Conservation (phyloP, 345 rosid species). For the Iberis pinnata region DNA sequence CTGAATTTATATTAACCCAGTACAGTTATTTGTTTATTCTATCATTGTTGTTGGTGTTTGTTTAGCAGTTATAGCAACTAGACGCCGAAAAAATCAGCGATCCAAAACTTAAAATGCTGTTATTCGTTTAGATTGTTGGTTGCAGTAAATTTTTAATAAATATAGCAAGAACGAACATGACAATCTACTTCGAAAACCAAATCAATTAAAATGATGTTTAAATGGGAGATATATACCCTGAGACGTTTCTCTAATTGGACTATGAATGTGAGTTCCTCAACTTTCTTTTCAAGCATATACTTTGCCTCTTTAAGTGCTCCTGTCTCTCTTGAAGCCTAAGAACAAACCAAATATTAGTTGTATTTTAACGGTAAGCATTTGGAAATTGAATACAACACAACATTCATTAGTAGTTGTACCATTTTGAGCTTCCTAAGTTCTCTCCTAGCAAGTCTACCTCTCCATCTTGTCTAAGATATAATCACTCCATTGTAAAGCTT, state of each 20-base stretch:
- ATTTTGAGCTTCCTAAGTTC: constrained; percentile 74
- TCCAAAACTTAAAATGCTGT: too few species aligned
- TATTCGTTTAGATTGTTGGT: too few species aligned
- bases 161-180: too few species aligned
- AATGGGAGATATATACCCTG: constrained; percentile 37
- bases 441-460: constrained; percentile 55
- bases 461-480: constrained; percentile 66
- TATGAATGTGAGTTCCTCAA: constrained; percentile 67
- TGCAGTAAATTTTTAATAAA: too few species aligned
- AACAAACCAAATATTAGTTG: background rate
- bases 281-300: constrained; percentile 58
- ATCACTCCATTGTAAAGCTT: constrained; percentile 55
- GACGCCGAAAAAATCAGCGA: too few species aligned
- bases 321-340: constrained; percentile 63
- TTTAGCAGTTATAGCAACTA: too few species aligned
- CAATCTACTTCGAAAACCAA: background rate
- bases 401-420: too few species aligned
- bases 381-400: too few species aligned
- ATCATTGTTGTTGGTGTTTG: too few species aligned
- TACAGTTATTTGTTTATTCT: too few species aligned
- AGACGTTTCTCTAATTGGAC: constrained; percentile 57
- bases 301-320: constrained; percentile 70
- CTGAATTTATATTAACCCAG: too few species aligned
- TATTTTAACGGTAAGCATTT: background rate
- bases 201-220: too few species aligned